Evolutionary conservation across 805 yeast genomes (phyloP).

Genomic region (Starmerella sirachaensis): DNA sequence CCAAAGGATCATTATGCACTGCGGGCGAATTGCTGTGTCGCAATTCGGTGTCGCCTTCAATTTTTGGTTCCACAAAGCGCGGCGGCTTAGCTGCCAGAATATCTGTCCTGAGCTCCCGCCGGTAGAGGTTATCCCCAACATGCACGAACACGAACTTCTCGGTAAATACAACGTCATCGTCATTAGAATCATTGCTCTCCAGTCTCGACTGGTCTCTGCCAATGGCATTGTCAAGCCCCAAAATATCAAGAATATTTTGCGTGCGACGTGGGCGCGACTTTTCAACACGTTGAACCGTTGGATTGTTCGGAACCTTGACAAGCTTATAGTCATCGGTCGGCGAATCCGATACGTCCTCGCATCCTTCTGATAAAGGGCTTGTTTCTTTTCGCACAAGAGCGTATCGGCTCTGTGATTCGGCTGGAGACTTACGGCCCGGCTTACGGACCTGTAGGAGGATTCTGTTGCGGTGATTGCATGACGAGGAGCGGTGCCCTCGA

Average conservation of each 20-base stretch:
- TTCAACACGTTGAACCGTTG: no score
- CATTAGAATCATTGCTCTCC: slow-evolving; percentile 8
- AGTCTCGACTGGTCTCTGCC: no score
- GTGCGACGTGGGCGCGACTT: not conserved
- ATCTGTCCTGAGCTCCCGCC: slow-evolving; percentile 20
- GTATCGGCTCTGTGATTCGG: slow-evolving; percentile 13
- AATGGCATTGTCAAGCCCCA: no score
- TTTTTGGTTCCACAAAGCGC: no score
- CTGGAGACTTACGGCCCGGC: slow-evolving; percentile 56
- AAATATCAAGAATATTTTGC: not conserved
- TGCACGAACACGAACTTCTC: slow-evolving; percentile 25
- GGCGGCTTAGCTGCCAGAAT: not conserved
- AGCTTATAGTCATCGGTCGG: slow-evolving; percentile 2
- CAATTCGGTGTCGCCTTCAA: no score
- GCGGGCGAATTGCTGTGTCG: no score
- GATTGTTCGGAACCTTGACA: slow-evolving; percentile 1
- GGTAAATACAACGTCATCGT: slow-evolving; percentile 19
- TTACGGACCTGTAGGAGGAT: slow-evolving; percentile 76
- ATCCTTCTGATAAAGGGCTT: no score
- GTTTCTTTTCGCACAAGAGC: slow-evolving; percentile 13
- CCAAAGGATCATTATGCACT: no score
- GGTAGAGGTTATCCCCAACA: slow-evolving; percentile 28
- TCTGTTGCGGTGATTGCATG: slow-evolving; percentile 69
- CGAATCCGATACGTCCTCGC: no score
- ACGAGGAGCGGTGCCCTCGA: slow-evolving; percentile 82